Evolutionary conservation across 139 green algal genomes (phyloP), one percentile per base, ranked within the genome.

Genomic region (Edaphochlamys debaryana): DNA sequence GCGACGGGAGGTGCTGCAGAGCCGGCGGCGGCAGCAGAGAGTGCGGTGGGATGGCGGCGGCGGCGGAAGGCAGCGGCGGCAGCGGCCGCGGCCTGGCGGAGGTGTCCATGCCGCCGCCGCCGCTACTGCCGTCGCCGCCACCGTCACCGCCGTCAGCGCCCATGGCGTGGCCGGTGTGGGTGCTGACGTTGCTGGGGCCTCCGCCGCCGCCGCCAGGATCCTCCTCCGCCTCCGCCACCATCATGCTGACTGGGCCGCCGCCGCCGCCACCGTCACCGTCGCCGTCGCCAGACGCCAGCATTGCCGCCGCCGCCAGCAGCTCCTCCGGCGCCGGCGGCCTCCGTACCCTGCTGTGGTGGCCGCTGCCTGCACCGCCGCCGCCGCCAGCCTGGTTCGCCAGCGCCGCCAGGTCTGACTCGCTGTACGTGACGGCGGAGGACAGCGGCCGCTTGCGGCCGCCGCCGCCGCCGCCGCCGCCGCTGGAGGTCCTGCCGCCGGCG

Each of bases 401-500:
- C 4, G 6, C 32, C 2, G 15, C 22, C 0, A 82, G 4, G 11
- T 82, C 76, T 3, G 32, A 34, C 41, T 82, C 76, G 30, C 20
- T 73, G 7, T n/a, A 74, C 2, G 76, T 82, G 2, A 42, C 76
- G 6, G 76, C 42, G 2, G 76, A 82, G 17, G 62, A 74, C 42
- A 82, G 76, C 25, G 76, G 76, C 5, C 76, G 62, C 32, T 82
- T 82, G 3, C 76, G 40, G 23, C 34, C 50, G 8, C 38, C 1
- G 40, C 60, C 13, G 48, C 34, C 30, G 45, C 48, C n/a, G 45
- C 45, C 45, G 45, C 45, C 45, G 11, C 11, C 45, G 45, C 45
- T 54, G 45, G 45, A 54, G 45, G 11, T 9, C 45, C 13, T 13
- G 45, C 45, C 45, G 45, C 45, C 45, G 45, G 11, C 9, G 45